Evolutionary conservation across 108 stramenopile species (phyloP).

Genomic region (Hondaea fermentalgiana): DNA sequence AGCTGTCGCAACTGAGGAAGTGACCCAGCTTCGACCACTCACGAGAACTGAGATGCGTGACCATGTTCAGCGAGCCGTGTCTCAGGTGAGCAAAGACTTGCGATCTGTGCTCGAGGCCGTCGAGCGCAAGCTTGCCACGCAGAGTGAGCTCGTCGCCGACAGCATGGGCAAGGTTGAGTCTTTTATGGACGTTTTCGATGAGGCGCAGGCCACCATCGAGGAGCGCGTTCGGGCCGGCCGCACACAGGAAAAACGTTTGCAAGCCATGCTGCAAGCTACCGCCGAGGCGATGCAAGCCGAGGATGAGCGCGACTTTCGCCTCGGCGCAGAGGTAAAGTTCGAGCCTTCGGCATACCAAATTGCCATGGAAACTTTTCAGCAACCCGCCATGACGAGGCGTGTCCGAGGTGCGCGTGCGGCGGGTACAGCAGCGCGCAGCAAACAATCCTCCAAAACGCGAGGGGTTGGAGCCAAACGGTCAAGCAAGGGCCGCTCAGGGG

Average conservation of each 20-base stretch:
- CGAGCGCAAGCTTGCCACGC: neutral
- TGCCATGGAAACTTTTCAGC: neutral
- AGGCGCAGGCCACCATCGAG: neutral
- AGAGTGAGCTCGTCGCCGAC: neutral
- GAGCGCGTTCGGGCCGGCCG: neutral
- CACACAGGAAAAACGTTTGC: neutral
- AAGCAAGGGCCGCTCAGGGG: too few species aligned
- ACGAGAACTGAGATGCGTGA: neutral
- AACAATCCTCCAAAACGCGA: too few species aligned
- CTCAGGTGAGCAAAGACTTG: neutral
- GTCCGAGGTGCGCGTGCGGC: neutral
- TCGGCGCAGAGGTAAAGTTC: neutral
- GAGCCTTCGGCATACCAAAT: neutral
- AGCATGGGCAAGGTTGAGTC: neutral
- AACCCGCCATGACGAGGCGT: neutral
- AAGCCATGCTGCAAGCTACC: neutral
- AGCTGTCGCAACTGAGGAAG: neutral
- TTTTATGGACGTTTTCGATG: neutral
- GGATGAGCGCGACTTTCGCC: neutral
- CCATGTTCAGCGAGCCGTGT: neutral
- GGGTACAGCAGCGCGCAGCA: neutral
- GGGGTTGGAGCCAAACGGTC: too few species aligned
- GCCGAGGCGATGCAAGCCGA: neutral
- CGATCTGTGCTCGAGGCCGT: neutral
- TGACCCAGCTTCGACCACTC: neutral